Evolutionary conservation across 108 stramenopile genomes (phyloP), one percentile per base, ranked within the genome.

Genomic region (Skeletonema tropicum): DNA sequence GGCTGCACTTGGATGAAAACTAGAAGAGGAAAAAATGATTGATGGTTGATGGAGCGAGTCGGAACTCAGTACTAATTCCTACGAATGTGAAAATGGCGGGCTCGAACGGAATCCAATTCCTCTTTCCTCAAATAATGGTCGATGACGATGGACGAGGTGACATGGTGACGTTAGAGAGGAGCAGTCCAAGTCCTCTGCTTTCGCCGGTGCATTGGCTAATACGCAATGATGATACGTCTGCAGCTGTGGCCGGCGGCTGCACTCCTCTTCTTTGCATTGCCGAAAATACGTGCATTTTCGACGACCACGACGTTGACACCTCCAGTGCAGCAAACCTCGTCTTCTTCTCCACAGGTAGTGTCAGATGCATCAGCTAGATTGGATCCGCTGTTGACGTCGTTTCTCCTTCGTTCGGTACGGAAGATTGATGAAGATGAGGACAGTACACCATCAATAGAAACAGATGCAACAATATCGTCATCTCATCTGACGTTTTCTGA

Each of bases 341-440:
- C n/a, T 55, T 6, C 3, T 49, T 23, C 63, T 10, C 31, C 75
- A 30, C 19, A 19, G 26, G 17, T 55, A 33, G 36, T 69, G 26
- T 62, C 77, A 30, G 35, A 38, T 60, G 57, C 65, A 46, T 59
- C 74, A 15, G 46, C 65, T 19, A 41, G 59, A 66, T 66, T 80
- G 57, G 74, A 80, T 64, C 79, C 79, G n/a, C 46, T 80, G 11
- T 25, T 80, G 15, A 70, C 79, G 13, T 76, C 68, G 14, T 80
- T 80, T 49, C 46, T 80, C 1, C 31, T 80, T n/a, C 79, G 79
- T 42, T 52, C 79, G 6, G 68, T 71, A 6, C 61, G 62, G 15
- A 49, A 71, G 10, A 35, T 29, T 6, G 31, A 64, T 17, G 30
- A 65, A 17, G 64, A 72, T 42, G 19, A 39, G 10, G 38, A 11